These are phyloP conservation scores for Fusarium mexicanum DNA, from an alignment of 2,329 filamentous ascomycete species.

Conservation along the genomic window DNA sequence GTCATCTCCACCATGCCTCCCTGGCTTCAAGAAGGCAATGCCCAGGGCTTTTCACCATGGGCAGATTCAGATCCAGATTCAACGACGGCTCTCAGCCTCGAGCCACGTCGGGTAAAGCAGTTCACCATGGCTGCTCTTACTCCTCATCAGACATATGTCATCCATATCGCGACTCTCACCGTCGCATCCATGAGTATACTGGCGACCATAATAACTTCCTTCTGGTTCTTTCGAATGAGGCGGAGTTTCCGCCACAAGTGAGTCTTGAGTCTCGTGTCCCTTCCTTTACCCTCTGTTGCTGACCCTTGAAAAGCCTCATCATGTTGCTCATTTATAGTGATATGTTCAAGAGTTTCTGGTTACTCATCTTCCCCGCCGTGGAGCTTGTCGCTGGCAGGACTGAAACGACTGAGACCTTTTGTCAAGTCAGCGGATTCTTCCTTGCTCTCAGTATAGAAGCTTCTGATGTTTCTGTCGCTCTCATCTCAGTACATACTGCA, in stretches of 20 bases:
- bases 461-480: conserved; percentile 75
- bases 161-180: conserved; percentile 50
- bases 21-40: conserved; percentile 22
- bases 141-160: conserved; percentile 28
- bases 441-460: conserved; percentile 73
- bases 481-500: conserved; percentile 78
- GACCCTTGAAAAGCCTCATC: conserved; percentile 67
- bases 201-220: conserved; percentile 66
- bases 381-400: conserved; percentile 64
- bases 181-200: conserved; percentile 64
- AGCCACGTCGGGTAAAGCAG: conserved; percentile 16
- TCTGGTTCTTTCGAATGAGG: conserved; percentile 79
- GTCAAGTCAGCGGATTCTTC: conserved; percentile 75
- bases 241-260: conserved; percentile 73
- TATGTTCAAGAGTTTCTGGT: conserved; percentile 75
- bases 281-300: background rate
- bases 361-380: conserved; percentile 71
- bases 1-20: conserved; percentile 30
- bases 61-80: background rate
- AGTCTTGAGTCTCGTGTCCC: conserved; percentile 50
- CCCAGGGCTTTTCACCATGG: conserved; percentile 21
- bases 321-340: conserved; percentile 79
- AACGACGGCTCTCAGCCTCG: conserved; percentile 11
- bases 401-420: conserved; percentile 63
- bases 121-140: conserved; percentile 32